Evolutionary conservation across 2,329 filamentous ascomycete genomes (phyloP).

Genomic region (Rhexocercosporidium sp.): DNA sequence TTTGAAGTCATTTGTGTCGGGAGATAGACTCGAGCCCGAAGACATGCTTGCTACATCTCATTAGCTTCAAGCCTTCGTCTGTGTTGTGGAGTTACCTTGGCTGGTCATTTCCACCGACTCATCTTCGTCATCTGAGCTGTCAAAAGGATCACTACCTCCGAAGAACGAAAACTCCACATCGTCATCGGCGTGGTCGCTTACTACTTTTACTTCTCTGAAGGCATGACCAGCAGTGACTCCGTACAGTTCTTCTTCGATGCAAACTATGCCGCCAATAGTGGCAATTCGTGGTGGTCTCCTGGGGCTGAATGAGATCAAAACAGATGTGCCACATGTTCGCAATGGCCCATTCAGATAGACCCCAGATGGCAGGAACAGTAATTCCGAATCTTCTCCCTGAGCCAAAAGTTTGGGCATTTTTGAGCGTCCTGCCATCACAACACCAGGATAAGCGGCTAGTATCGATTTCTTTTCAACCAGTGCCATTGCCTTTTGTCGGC

Average conservation of each 20-base stretch:
- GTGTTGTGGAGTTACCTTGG: conserved; percentile 3
- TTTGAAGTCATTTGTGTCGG: not conserved
- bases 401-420: not conserved
- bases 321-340: not conserved
- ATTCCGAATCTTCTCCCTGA: not conserved
- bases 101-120: conserved; percentile 10
- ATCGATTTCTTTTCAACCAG: conserved; percentile 22
- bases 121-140: conserved; percentile 10
- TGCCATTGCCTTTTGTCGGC: conserved; percentile 25
- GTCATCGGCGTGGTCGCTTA: not conserved
- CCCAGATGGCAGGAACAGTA: not conserved
- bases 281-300: not conserved
- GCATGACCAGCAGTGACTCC: conserved; percentile 11
- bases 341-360: not conserved
- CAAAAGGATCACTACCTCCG: not conserved
- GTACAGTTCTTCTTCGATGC: not conserved
- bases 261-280: not conserved
- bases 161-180: conserved; percentile 5
- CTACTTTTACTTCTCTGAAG: not conserved
- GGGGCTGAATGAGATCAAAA: not conserved
- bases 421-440: conserved; percentile 13
- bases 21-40: conserved; percentile 5
- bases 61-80: not conserved
- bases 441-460: conserved; percentile 18
- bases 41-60: conserved; percentile 7